A percentile compares a stretch with the other conserved stretches of the same genome.
Conservation (phyloP, 495 filamentous ascomycete species). For the Rostrohypoxylon terebratum region DNA sequence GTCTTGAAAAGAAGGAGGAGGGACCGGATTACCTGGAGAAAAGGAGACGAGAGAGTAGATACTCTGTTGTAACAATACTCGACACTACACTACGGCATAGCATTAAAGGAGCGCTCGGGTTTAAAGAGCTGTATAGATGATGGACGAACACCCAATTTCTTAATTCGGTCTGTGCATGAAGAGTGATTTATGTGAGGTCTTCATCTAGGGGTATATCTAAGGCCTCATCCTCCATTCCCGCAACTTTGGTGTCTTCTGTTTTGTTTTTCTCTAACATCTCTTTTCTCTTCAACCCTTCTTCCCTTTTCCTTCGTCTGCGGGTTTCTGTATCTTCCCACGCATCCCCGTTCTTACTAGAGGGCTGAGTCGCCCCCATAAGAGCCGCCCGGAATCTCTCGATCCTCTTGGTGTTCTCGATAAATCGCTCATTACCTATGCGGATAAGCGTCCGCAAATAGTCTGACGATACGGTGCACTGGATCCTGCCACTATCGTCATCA, state of each 20-base stretch:
- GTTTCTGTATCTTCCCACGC: conserved; percentile 69
- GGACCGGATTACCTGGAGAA: neutral
- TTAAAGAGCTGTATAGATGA: conserved; percentile 46
- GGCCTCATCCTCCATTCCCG: conserved; percentile 30
- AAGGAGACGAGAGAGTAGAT: neutral
- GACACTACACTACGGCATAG: conserved; percentile 46
- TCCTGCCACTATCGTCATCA: conserved; percentile 49
- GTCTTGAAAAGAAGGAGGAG: neutral
- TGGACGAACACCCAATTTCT: conserved; percentile 17
- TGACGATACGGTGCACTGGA: conserved; percentile 62
- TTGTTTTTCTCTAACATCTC: conserved; percentile 15
- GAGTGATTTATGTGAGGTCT: conserved; percentile 45
- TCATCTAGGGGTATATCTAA: conserved; percentile 40
- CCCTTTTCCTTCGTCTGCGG: conserved; percentile 70
- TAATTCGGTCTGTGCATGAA: neutral
- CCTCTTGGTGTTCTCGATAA: conserved; percentile 77
- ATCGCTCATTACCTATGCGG: conserved; percentile 78
- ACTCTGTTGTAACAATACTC: conserved; percentile 47
- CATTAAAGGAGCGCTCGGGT: conserved; percentile 38
- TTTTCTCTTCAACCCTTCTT: conserved; percentile 68
- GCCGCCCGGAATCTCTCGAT: conserved; percentile 69
- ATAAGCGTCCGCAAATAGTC: conserved; percentile 73
- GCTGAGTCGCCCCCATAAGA: conserved; percentile 52
- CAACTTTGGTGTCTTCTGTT: conserved; percentile 39
- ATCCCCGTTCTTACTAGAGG: conserved; percentile 40